Percentiles rank a stretch among this genome's conserved stretches.
These are phyloP conservation scores for Ophiostoma quercus DNA, from an alignment of 2,329 filamentous ascomycete genomes.

Conservation along the genomic window DNA sequence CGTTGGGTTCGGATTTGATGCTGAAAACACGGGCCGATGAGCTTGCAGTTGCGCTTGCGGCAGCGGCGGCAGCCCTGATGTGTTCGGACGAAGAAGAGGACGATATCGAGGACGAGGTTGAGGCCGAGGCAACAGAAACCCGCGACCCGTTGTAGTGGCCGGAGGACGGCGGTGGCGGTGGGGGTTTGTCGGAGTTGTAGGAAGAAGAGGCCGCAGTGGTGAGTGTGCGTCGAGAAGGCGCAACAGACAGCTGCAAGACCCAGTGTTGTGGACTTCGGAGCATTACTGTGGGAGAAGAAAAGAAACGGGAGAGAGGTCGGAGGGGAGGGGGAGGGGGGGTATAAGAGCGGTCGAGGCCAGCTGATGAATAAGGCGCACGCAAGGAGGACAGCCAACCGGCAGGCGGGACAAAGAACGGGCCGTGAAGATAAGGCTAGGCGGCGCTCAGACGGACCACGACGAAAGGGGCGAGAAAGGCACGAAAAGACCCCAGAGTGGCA, in stretches of 20 bases:
- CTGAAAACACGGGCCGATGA: slow-evolving; percentile 23
- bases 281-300: slow-evolving; percentile 23
- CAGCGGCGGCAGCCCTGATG: slow-evolving; percentile 14
- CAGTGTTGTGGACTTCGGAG: slow-evolving; percentile 26
- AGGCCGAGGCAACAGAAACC: neutral
- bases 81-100: neutral
- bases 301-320: neutral
- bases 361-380: neutral
- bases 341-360: slow-evolving; percentile 2
- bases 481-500: neutral
- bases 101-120: neutral
- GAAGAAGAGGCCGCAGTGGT: slow-evolving; percentile 26
- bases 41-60: slow-evolving; percentile 8
- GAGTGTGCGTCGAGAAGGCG: slow-evolving; percentile 27
- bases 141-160: neutral
- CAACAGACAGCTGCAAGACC: slow-evolving; percentile 28
- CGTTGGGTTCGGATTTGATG: slow-evolving; percentile 23
- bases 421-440: slow-evolving; percentile 4
- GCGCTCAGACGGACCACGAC: neutral
- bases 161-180: slow-evolving; percentile 14
- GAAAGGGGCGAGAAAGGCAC: neutral
- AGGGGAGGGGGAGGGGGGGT: slow-evolving; percentile 8
- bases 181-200: slow-evolving; percentile 22
- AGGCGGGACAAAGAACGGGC: slow-evolving; percentile 4
- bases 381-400: neutral